phyloP scores from a whole-genome alignment of 306 rosid genomes.

The Trifolium subterraneum region DNA sequence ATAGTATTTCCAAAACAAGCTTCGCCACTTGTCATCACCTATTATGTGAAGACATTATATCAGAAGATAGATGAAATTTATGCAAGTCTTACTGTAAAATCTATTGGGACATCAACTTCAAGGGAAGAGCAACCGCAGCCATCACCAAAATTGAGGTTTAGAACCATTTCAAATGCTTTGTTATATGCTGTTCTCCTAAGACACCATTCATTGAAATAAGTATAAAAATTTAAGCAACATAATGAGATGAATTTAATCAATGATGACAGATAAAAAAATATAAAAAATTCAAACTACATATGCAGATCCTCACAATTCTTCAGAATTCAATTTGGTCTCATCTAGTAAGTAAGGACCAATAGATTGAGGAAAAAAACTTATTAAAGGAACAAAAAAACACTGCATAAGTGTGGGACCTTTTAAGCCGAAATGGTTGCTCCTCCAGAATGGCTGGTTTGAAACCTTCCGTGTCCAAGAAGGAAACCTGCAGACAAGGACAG shows the following conservation, averaged over 20 bases:
- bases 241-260: constrained; percentile 27
- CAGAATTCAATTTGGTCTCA: constrained; percentile 18
- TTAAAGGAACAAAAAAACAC: constrained; percentile 10
- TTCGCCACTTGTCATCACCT: constrained; percentile 21
- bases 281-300: constrained; percentile 5
- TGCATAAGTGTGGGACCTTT: constrained; percentile 45
- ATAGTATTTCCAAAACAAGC: constrained; percentile 4
- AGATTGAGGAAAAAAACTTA: constrained; percentile 11
- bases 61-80: constrained; percentile 15
- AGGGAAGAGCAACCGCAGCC: constrained; percentile 78
- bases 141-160: constrained; percentile 80
- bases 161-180: constrained; percentile 83
- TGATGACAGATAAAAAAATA: constrained; percentile 9
- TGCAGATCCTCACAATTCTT: constrained; percentile 17
- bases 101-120: constrained; percentile 73
- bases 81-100: constrained; percentile 71
- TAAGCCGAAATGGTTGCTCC: constrained; percentile 59
- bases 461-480: constrained; percentile 57
- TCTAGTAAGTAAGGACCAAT: constrained; percentile 20
- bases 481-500: constrained; percentile 50
- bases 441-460: constrained; percentile 60
- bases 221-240: constrained; percentile 18
- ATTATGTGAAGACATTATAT: constrained; percentile 25
- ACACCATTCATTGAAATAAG: constrained; percentile 41
- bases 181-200: constrained; percentile 74